Evolutionary conservation across 2,329 filamentous ascomycete genomes (phyloP), one percentile per base, ranked within the genome.

Genomic region (Diaporthe humulicola): DNA sequence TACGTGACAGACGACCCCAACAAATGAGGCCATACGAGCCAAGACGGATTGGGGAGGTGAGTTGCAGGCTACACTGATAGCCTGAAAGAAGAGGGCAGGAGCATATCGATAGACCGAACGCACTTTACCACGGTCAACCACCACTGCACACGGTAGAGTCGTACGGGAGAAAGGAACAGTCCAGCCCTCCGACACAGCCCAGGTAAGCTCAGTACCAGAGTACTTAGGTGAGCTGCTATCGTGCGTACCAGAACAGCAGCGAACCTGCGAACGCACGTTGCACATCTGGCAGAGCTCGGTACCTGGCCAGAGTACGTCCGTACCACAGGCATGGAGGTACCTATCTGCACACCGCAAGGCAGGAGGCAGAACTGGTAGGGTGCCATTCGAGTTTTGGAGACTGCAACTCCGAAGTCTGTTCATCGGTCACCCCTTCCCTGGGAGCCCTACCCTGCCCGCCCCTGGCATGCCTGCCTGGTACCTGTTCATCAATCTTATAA

Each of bases 21-120:
- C 60, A 64, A 64, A 64, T 48, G 60, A 64, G 60, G 60, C 40
- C 17, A 33, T 48, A 64, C 60, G 60, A 33, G 28, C 42, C 60
- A 66, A 42, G 60, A 66, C 60, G 19, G 9, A 66, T 48, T 66
- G 40, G 61, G 61, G 61, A 67, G 61, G 61, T 67, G 61, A 42
- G 30, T 52, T 67, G 61, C 42, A 48, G 40, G 40, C n/a, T 30
- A 22, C 60, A 66, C 60, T 8, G 25, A 42, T 25, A 50, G n/a
- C 48, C 15, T 36, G 56, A 12, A n/a, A 38, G 56, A 36, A 36
- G 45, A 50, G 36, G 57, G 57, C 57, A 61, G 57, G 57, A 40
- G 57, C 36, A 28, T 38, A 9, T 12, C 56, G 22, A 40, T 60
- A 60, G 56, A 38, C 56, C 33, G 56, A 25, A 38, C 30, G 25